Conservation (phyloP, 2,329 filamentous ascomycete species). For the Trichophyton benhamiae region DNA sequence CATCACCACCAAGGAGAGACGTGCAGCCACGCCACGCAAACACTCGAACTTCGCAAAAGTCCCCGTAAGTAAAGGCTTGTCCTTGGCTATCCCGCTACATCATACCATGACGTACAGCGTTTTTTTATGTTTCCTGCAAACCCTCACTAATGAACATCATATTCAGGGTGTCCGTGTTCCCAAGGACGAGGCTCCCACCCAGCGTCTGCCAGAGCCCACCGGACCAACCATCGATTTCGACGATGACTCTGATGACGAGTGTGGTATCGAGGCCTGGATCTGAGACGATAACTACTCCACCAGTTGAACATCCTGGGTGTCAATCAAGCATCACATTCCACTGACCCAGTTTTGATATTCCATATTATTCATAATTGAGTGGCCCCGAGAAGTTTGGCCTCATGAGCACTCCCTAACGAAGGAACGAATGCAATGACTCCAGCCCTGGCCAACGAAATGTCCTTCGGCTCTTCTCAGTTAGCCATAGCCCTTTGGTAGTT, state of each 20-base stretch:
- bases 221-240: slow-evolving; percentile 15
- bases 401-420: background rate
- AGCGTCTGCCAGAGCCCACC: slow-evolving; percentile 15
- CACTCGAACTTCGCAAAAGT: slow-evolving; percentile 19
- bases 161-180: slow-evolving; percentile 16
- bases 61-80: slow-evolving; percentile 9
- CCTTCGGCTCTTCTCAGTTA: background rate
- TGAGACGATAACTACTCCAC: slow-evolving; percentile 1
- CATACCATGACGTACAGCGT: background rate
- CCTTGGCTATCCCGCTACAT: background rate
- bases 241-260: slow-evolving; percentile 17
- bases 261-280: slow-evolving; percentile 16
- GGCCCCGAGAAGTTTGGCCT: background rate
- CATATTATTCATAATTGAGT: background rate
- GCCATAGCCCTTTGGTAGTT: background rate
- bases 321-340: background rate
- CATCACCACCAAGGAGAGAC: background rate
- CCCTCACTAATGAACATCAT: background rate
- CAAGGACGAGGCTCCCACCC: slow-evolving; percentile 13
- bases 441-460: background rate
- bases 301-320: background rate
- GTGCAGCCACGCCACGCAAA: slow-evolving; percentile 5
- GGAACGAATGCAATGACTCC: background rate
- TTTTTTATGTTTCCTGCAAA: background rate
- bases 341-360: background rate